A percentile compares a stretch with the other conserved stretches of the same genome.
These are phyloP conservation scores for Alliaria petiolata DNA, from an alignment of 345 rosid genomes.

Conservation along the genomic window DNA sequence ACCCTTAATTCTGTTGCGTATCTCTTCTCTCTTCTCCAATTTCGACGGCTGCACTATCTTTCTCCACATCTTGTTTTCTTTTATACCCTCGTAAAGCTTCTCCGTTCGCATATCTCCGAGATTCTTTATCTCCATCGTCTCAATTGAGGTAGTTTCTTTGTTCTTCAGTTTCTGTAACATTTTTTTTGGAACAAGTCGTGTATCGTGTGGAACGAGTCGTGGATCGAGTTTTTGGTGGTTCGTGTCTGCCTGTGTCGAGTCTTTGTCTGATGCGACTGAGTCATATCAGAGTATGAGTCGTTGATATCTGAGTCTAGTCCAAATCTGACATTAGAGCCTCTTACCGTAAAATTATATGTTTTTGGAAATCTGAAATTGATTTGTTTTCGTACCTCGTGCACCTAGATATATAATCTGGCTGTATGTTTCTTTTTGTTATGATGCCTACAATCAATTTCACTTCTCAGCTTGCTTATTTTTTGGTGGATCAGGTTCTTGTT, in stretches of 20 bases:
- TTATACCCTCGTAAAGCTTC: background rate
- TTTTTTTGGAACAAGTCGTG: background rate
- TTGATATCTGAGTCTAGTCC: background rate
- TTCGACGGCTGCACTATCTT: background rate
- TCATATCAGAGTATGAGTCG: background rate
- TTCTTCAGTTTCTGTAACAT: background rate
- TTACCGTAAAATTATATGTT: background rate
- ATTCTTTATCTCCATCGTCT: conserved; percentile 5
- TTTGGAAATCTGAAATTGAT: background rate
- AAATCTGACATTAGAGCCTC: background rate
- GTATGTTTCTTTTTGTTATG: background rate
- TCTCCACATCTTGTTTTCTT: background rate
- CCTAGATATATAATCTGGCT: background rate
- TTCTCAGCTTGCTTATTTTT: background rate
- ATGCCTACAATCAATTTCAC: background rate
- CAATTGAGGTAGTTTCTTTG: background rate
- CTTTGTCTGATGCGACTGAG: too few species aligned
- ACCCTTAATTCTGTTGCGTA: background rate
- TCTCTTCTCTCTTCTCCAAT: background rate
- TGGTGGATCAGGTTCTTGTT: conserved; percentile 8
- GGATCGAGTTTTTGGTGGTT: too few species aligned
- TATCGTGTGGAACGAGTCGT: background rate
- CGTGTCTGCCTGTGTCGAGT: background rate
- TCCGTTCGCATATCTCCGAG: background rate
- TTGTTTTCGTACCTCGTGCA: background rate